phyloP scores from a whole-genome alignment of 768 basidiomycete species.

The Gloeostereum incarnatum region DNA sequence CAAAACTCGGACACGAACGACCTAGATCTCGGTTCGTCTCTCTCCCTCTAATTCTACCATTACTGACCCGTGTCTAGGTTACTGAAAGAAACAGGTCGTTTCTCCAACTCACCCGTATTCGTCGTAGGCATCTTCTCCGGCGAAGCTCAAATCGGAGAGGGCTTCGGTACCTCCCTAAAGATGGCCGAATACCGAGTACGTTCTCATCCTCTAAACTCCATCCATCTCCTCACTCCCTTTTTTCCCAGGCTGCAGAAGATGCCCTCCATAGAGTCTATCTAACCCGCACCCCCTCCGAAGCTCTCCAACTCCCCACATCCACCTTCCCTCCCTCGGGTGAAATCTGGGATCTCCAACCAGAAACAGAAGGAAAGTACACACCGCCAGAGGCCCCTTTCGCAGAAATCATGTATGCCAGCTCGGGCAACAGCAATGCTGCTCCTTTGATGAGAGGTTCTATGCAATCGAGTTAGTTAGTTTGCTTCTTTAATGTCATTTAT shows the following conservation, averaged over 20 bases:
- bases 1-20: slow-evolving; percentile 55
- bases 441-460: no score
- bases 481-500: no score
- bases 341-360: slow-evolving; percentile 43
- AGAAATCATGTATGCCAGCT: slow-evolving; percentile 64
- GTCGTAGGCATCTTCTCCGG: slow-evolving; percentile 94
- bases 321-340: slow-evolving; percentile 56
- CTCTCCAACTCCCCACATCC: slow-evolving; percentile 61
- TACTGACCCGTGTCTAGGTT: slow-evolving; percentile 34
- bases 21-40: slow-evolving; percentile 57
- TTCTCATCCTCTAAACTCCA: slow-evolving; percentile 6
- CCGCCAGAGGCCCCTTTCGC: slow-evolving; percentile 48
- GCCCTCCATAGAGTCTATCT: slow-evolving; percentile 77
- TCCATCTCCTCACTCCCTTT: slow-evolving; percentile 1
- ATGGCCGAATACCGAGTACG: slow-evolving; percentile 93
- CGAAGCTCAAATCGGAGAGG: slow-evolving; percentile 82
- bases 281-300: slow-evolving; percentile 62
- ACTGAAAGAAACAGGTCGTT: slow-evolving; percentile 88
- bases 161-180: slow-evolving; percentile 83
- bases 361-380: slow-evolving; percentile 35
- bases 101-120: slow-evolving; percentile 84
- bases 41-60: neutral
- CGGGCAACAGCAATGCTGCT: slow-evolving; percentile 38
- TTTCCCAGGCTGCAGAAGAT: slow-evolving; percentile 71
- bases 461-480: no score